Evolutionary conservation across 2,329 filamentous ascomycete species (phyloP).

Genomic region (Ciborinia camelliae): DNA sequence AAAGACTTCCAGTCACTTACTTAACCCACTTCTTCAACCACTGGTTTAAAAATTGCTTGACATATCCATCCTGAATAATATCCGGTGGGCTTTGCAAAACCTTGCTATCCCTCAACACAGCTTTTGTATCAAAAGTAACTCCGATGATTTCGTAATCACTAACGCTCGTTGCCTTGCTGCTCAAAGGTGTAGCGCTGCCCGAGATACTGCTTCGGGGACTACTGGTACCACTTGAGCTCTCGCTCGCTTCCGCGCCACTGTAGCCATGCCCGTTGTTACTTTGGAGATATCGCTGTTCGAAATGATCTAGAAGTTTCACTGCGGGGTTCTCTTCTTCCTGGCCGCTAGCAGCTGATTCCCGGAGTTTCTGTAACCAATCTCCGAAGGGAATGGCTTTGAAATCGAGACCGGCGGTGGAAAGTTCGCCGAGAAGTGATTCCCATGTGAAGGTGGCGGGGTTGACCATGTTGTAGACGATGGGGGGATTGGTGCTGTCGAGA

Average conservation of each 20-base stretch:
- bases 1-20: not conserved
- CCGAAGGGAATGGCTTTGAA: constrained; percentile 44
- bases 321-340: constrained; percentile 32
- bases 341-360: constrained; percentile 46
- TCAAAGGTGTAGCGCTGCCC: not conserved
- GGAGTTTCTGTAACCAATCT: constrained; percentile 46
- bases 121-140: constrained; percentile 18
- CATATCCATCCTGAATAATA: constrained; percentile 20
- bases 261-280: constrained; percentile 15
- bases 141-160: constrained; percentile 13
- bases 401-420: constrained; percentile 44
- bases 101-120: constrained; percentile 15
- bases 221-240: constrained; percentile 4
- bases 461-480: constrained; percentile 49
- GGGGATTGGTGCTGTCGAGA: constrained; percentile 17
- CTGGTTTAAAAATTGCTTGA: constrained; percentile 14
- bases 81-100: constrained; percentile 15
- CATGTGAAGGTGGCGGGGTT: constrained; percentile 48
- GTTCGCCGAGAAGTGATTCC: constrained; percentile 49
- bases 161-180: constrained; percentile 5
- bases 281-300: constrained; percentile 19
- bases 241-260: not conserved
- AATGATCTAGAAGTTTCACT: constrained; percentile 18
- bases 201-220: constrained; percentile 5
- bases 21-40: constrained; percentile 19